Base-by-base conservation (phyloP, 139 green algal genomes). In the Coelastrella sp. region DNA sequence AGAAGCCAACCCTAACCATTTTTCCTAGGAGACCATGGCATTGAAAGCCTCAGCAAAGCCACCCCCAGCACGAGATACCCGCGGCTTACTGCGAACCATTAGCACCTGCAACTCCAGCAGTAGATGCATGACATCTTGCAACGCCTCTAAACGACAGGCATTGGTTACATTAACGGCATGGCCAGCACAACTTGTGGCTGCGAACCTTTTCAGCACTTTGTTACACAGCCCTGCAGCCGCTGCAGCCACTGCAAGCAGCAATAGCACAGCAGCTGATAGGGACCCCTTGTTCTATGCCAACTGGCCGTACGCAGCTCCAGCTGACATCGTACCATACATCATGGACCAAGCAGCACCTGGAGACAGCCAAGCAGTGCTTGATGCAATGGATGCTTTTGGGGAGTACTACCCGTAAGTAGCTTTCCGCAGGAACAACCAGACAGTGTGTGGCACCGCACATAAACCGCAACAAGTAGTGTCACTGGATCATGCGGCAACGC, bases 371-470 rank as follows among this genome's bases (percentile, higher is more conserved):
- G 60, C 85, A 76, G 58, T 90, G 6, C 85, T 90, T 11, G 85
- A 90, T 76, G 85, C 85, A 7, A 90, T 90, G 73, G 85, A 90
- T 54, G n/a, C 56, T 5, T 83, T 83, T 65, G n/a, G 22, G 13
- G 54, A 73, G 5, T 90, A 90, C 59, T 92, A 92, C 60, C 89
- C 89, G 58, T 88, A n/a, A 88, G 83, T 71, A 32, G 32, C 1
- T 2, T 0, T 47, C 0, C 1, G 32, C 32, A 47, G 32, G 32
- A 47, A 47, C 32, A 47, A 47, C 32, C 32, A 0, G 32, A 47
- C 32, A 47, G 32, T 47, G 32, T 47, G 32, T 47, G 32, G 32
- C 32, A 47, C 32, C 1, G n/a, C n/a, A 47, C 32, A 47, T 47
- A 47, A 47, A 47, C 32, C 32, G 32, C 32, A 0, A 47, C 0